Base-by-base conservation (phyloP, 2,329 filamentous ascomycete genomes). In the Colletotrichum liaoningense region DNA sequence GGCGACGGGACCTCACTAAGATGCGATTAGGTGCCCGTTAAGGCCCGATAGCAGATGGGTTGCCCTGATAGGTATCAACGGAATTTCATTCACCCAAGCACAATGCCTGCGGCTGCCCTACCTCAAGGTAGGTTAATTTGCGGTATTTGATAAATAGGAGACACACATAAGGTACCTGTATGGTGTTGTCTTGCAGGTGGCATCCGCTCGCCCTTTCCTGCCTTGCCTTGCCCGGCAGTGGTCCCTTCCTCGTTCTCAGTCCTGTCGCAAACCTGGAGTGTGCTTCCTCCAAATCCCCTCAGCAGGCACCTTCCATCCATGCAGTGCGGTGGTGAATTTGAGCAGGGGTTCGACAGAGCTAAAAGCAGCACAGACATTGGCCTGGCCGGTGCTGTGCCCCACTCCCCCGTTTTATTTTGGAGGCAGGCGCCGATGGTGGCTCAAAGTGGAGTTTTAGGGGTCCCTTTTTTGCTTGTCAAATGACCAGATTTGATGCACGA, bases 401-500 rank as follows among this genome's bases (percentile, higher is more conserved):
- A 19, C 30, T 8, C 24, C 66, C 35, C 49, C 26, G 56, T 59
- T 55, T 26, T 59, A n/a, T 55, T 60, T 62, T 42, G 55, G 64
- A 58, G 52, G 46, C 12, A 62, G 42, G 42, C 68, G 33, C 26
- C 28, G 55, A 67, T 55, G 14, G 69, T 49, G 64, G 65, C 26
- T 14, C 33, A 58, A 26, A 46, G 69, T 72, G 69, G 69, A 58
- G 69, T 58, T 69, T 69, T 35, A 69, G 38, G 65, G 69, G 69
- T 72, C 65, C 19, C 42, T 49, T 49, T 69, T 69, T 54, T 72
- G 24, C 56, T 42, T 62, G 64, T 72, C 69, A 69, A 72, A 46
- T 72, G 69, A 72, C 69, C 69, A 72, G 22, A 69, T 56, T 69
- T 52, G 64, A 57, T 68, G 57, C 69, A 62, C 24, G 24, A 42